phyloP scores from a whole-genome alignment of 441 rosid species.

The Adansonia grandidieri region DNA sequence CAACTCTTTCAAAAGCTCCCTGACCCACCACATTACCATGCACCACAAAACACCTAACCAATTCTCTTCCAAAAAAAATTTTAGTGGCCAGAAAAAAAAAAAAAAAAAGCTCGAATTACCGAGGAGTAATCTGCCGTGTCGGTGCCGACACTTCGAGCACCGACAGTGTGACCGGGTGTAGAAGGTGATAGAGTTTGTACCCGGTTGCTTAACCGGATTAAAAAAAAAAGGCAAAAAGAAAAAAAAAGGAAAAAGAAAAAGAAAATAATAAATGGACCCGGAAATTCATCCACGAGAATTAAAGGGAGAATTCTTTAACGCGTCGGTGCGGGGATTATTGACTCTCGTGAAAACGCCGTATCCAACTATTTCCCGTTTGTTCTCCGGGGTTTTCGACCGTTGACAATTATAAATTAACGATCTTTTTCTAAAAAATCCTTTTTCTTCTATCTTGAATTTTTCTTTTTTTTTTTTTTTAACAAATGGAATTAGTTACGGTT shows the following conservation, averaged over 20 bases:
- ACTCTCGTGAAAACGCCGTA: conserved; percentile 32
- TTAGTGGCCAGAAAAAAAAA: background rate
- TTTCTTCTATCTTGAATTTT: background rate
- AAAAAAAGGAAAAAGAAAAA: background rate
- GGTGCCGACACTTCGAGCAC: conserved; percentile 57
- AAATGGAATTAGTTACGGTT: too few relatives aligned
- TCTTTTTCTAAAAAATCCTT: background rate
- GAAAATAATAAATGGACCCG: background rate
- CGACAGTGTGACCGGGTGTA: conserved; percentile 50
- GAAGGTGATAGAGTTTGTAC: conserved; percentile 24
- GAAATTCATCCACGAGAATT: conserved; percentile 25
- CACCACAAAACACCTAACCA: conserved; percentile 16
- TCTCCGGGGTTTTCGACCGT: conserved; percentile 20
- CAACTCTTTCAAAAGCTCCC: conserved; percentile 7
- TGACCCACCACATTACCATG: background rate
- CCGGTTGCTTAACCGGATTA: conserved; percentile 33
- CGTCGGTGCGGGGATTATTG: conserved; percentile 54
- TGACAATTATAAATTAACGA: conserved; percentile 4
- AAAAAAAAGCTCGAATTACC: conserved; percentile 25
- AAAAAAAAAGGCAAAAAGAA: background rate
- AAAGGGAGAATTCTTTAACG: conserved; percentile 21
- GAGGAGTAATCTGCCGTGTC: conserved; percentile 51
- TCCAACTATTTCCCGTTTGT: conserved; percentile 32
- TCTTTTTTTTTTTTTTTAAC: background rate
- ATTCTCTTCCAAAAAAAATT: background rate